Evolutionary conservation across 2,329 filamentous ascomycete species (phyloP), one percentile per base, ranked within the genome.

Genomic region (Scortechinia acanthostroma): DNA sequence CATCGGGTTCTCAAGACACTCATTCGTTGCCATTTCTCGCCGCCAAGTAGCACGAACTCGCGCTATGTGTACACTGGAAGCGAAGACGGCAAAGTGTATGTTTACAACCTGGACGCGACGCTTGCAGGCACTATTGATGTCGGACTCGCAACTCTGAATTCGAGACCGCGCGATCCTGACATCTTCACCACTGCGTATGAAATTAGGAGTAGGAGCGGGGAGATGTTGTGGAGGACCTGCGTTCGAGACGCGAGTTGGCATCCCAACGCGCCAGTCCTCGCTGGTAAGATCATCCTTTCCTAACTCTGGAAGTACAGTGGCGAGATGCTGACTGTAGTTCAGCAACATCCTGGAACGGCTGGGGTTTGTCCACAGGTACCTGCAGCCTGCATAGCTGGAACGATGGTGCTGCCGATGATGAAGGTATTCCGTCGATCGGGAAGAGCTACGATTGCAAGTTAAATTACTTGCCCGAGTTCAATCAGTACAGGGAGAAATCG

Each of bases 181-280:
- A 6, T 40, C 6, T 19, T 40, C 10, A 19, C 17, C 13, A 40
- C 6, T 40, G 35, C 35, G 17, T 40, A 40, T 19, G 35, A 40
- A 10, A 10, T 40, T n/a, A n/a, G 25, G 25, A 10, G 10, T 30
- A 30, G 25, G 17, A 40, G 35, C 35, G 35, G 35, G 6, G 10
- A 40, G 17, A 10, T 40, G 17, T 45, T 40, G 17, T 86, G 82
- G 80, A 76, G 72, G 56, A 86, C 82, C 1, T 86, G 82, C 52
- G 81, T 88, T 22, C 68, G 83, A 48, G 83, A 88, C 68, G 82
- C 78, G 40, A 80, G 76, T 53, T 88, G 83, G 83, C 83, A 87
- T 67, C 83, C 83, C 3, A 76, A 71, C 52, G 81, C 78, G 2
- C 83, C 83, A 4, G 70, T 87, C 43, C 69, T 88, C 50, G 83